Evolutionary conservation across 768 basidiomycete species (phyloP).

Genomic region (Mycena maculata): DNA sequence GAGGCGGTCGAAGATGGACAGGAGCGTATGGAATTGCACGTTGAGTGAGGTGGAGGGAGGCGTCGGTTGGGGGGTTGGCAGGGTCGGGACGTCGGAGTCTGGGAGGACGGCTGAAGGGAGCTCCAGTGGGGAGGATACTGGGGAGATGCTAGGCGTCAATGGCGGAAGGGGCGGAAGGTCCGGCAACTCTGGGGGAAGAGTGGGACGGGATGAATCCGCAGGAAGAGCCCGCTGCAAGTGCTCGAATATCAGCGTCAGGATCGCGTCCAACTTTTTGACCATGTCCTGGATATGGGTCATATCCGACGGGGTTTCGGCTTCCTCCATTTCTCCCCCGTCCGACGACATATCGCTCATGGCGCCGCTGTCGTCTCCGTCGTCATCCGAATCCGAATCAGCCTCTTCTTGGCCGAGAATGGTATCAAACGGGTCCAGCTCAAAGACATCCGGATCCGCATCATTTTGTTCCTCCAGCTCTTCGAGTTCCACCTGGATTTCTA

Average conservation of each 20-base stretch:
- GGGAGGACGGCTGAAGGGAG: constrained; percentile 44
- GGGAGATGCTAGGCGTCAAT: constrained; percentile 34
- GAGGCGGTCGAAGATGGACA: constrained; percentile 93
- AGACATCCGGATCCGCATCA: constrained; percentile 66
- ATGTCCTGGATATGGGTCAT: constrained; percentile 82
- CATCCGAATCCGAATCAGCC: constrained; percentile 64
- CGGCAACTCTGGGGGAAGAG: constrained; percentile 42
- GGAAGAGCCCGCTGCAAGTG: constrained; percentile 72
- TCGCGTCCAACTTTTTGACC: constrained; percentile 92
- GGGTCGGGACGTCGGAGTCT: constrained; percentile 29
- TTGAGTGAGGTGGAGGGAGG: constrained; percentile 50
- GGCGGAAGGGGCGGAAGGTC: constrained; percentile 50
- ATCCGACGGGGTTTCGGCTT: constrained; percentile 62
- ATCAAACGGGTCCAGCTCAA: constrained; percentile 89
- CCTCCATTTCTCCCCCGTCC: constrained; percentile 58
- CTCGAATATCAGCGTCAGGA: constrained; percentile 86
- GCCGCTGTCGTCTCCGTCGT: constrained; percentile 63
- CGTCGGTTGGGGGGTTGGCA: constrained; percentile 26
- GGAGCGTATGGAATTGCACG: constrained; percentile 85
- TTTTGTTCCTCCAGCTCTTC: constrained; percentile 79
- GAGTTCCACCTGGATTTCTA: constrained; percentile 96
- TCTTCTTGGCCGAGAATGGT: constrained; percentile 82
- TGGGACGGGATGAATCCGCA: constrained; percentile 26
- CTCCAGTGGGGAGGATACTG: constrained; percentile 30
- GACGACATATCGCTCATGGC: constrained; percentile 83